Conservation (phyloP, 2,329 filamentous ascomycete genomes). For the Ophidiomyces ophidiicola region DNA sequence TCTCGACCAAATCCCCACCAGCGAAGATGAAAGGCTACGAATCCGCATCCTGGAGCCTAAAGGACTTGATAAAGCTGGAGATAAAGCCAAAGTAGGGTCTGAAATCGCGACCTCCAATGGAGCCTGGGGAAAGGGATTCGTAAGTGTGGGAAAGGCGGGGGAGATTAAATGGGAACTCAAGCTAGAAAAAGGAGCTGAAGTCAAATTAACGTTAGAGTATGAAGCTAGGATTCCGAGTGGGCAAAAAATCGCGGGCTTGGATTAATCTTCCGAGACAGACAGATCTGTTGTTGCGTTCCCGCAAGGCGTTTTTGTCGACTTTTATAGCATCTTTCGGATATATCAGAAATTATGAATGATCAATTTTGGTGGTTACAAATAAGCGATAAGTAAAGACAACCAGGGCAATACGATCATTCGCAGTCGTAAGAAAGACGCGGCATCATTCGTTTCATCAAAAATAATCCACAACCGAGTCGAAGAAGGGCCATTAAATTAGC, state of each 20-base stretch:
- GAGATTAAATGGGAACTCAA: slow-evolving; percentile 48
- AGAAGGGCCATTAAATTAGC: too few relatives aligned
- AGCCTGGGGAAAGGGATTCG: slow-evolving; percentile 44
- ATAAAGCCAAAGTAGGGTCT: slow-evolving; percentile 11
- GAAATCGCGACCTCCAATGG: slow-evolving; percentile 12
- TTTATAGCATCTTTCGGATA: too few relatives aligned
- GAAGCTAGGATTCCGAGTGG: slow-evolving; percentile 43
- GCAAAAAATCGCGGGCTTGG: slow-evolving; percentile 14
- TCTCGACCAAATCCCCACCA: slow-evolving; percentile 26
- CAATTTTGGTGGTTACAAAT: not conserved
- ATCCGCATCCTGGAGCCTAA: slow-evolving; percentile 22
- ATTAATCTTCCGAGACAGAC: not conserved
- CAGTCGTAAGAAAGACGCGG: not conserved
- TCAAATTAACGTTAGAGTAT: slow-evolving; percentile 50
- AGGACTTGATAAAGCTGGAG: slow-evolving; percentile 21
- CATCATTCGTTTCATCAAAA: not conserved
- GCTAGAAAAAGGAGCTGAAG: slow-evolving; percentile 46
- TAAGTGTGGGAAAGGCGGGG: slow-evolving; percentile 44
- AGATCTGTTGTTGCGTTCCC: too few relatives aligned
- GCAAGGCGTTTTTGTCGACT: too few relatives aligned
- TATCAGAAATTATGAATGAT: not conserved
- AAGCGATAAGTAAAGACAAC: not conserved
- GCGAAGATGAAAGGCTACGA: slow-evolving; percentile 23
- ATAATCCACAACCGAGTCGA: too few relatives aligned
- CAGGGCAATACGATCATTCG: not conserved